Evolutionary conservation across 2,329 filamentous ascomycete species (phyloP), one percentile per base, ranked within the genome.

Genomic region (Pseudogymnoascus sp.): DNA sequence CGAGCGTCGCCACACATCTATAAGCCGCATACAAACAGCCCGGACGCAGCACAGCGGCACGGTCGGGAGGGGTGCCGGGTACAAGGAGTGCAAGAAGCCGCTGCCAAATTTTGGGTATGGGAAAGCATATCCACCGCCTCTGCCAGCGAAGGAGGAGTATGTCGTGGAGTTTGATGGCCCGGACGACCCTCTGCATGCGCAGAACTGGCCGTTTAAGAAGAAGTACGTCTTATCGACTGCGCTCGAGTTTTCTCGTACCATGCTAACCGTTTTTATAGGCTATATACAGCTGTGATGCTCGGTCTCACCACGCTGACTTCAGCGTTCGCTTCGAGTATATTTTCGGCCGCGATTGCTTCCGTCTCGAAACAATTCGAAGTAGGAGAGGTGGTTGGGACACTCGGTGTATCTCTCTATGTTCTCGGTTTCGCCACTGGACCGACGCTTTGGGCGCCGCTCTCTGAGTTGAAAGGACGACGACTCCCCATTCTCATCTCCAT

Each of bases 141-240:
- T 93, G 44, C 88, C 89, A 1, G 84, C 86, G 13, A 80, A 82
- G 68, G 89, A 93, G 69, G 85, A 90, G 67, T 93, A 93, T 71
- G 88, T 92, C 0, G 89, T 93, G 46, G 89, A 91, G 74, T 96
- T 96, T 71, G 88, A 93, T 68, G 92, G 91, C 0, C 88, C 86
- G 1, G 82, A 92, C 67, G 92, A 96, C 70, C 91, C 91, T 2
- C 72, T 93, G 65, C 91, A 96, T 75, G 88, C 91, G 1, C 89
- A 93, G 77, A 96, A 96, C 73, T 96, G 92, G 92, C 82, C 89
- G 0, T 71, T 89, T 62, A 83, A 78, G 72, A 93, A 90, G 79
- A 96, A 96, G 85, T 85, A 75, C 71, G 82, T 79, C 2, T 13
- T 75, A 65, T 76, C 78, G 63, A 77, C 77, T 1, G 71, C 69